These are phyloP conservation scores for Ogataea paradorogensis DNA, from an alignment of 805 yeast species.

Conservation along the genomic window DNA sequence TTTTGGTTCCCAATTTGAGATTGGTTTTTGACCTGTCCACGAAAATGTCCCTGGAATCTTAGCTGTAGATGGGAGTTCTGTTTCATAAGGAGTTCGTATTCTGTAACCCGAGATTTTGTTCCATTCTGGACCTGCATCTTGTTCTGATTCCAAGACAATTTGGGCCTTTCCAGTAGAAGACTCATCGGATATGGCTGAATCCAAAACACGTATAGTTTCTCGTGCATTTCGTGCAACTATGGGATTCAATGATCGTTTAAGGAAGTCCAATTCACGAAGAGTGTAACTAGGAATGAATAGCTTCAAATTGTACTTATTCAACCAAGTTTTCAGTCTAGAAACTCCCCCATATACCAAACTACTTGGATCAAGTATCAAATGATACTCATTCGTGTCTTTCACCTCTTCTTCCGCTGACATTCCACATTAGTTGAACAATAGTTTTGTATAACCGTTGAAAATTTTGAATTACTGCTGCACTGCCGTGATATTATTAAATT, in stretches of 20 bases:
- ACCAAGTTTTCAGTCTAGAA: constrained; percentile 66
- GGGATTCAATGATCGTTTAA: constrained; percentile 48
- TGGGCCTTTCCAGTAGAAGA: constrained; percentile 13
- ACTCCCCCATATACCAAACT: constrained; percentile 62
- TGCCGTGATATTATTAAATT: constrained; percentile 2
- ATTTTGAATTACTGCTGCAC: constrained; percentile 3
- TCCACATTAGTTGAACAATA: constrained; percentile 4
- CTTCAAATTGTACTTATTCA: constrained; percentile 37
- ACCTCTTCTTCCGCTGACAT: constrained; percentile 3
- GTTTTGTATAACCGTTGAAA: constrained; percentile 4
- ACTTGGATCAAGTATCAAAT: constrained; percentile 63
- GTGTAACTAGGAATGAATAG: constrained; percentile 56
- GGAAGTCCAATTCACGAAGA: constrained; percentile 56
- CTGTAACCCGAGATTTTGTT: constrained; percentile 44
- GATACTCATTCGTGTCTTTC: constrained; percentile 4
- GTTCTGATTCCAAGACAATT: constrained; percentile 39
- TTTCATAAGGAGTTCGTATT: constrained; percentile 41
- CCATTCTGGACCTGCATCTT: constrained; percentile 52
- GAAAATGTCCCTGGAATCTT: constrained; percentile 1
- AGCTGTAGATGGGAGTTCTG: constrained; percentile 28
- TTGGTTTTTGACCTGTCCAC: neutral
- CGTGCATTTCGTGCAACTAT: constrained; percentile 62
- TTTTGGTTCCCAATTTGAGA: neutral
- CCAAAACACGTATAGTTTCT: constrained; percentile 62
- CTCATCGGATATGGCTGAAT: constrained; percentile 30